These are phyloP conservation scores for Astrothelium subdiscretum DNA, from an alignment of 495 filamentous ascomycete genomes.

Conservation along the genomic window DNA sequence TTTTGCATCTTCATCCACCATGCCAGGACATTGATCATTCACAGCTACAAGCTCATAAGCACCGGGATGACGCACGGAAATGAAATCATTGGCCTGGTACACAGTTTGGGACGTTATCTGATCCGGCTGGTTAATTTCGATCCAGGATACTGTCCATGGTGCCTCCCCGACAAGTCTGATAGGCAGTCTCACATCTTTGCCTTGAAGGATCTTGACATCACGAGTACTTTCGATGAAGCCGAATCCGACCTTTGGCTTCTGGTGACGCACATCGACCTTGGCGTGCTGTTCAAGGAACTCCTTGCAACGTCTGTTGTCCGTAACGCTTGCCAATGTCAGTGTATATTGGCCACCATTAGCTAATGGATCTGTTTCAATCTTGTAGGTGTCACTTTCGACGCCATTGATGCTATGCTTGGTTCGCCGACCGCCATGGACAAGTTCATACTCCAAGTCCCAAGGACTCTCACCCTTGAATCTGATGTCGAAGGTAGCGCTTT, in stretches of 20 bases:
- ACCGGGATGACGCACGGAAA: slow-evolving; percentile 55
- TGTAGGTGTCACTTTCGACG: slow-evolving; percentile 47
- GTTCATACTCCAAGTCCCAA: slow-evolving; percentile 84
- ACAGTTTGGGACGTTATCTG: slow-evolving; percentile 27
- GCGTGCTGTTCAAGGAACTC: slow-evolving; percentile 67
- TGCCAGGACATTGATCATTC: slow-evolving; percentile 68
- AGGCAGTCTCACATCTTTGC: slow-evolving; percentile 58
- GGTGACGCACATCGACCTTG: slow-evolving; percentile 74
- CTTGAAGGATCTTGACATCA: slow-evolving; percentile 61
- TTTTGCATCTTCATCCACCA: slow-evolving; percentile 57
- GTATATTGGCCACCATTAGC: slow-evolving; percentile 77
- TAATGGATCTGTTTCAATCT: slow-evolving; percentile 62
- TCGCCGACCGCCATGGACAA: slow-evolving; percentile 81
- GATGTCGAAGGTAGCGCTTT: slow-evolving; percentile 61
- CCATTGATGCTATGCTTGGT: slow-evolving; percentile 51
- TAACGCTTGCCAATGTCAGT: slow-evolving; percentile 67
- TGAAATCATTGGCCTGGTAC: slow-evolving; percentile 55
- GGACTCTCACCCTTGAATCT: slow-evolving; percentile 68
- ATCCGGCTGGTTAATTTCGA: slow-evolving; percentile 41
- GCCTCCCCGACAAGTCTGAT: slow-evolving; percentile 69
- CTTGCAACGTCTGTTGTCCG: slow-evolving; percentile 77
- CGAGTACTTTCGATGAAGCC: slow-evolving; percentile 69
- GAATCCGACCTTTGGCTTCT: slow-evolving; percentile 75
- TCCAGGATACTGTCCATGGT: slow-evolving; percentile 71
- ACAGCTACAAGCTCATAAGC: slow-evolving; percentile 69